phyloP scores from a whole-genome alignment of 305 asterid genomes.

The Solanum hybrid region DNA sequence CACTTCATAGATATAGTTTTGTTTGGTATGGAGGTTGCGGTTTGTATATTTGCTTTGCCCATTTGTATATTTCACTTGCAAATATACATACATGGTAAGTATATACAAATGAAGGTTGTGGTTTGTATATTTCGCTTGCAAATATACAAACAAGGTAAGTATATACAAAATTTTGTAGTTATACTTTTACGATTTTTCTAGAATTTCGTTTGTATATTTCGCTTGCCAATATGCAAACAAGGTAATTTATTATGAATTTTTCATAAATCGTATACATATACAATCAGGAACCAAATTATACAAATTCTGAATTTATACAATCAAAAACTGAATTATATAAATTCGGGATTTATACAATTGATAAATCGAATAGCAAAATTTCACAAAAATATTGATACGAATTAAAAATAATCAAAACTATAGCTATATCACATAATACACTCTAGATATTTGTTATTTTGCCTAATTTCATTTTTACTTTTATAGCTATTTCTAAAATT shows the following conservation, averaged over 20 bases:
- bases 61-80: not conserved
- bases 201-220: not conserved
- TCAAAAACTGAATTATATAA: too few relatives aligned
- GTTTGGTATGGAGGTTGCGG: not conserved
- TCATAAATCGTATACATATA: not conserved
- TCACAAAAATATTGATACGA: fast-evolving
- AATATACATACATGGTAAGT: too few relatives aligned
- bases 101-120: not conserved
- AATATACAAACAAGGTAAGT: not conserved
- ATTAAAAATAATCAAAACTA: too few relatives aligned
- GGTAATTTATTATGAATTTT: not conserved
- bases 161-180: too few relatives aligned
- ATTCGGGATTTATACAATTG: fast-evolving
- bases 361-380: too few relatives aligned
- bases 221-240: fast-evolving
- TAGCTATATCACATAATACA: too few relatives aligned
- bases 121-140: not conserved
- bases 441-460: too few relatives aligned
- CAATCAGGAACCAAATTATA: not conserved
- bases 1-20: fast-evolving
- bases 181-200: too few relatives aligned
- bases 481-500: not conserved
- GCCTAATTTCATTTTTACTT: not conserved
- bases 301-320: too few relatives aligned
- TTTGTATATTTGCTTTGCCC: too few relatives aligned